Base-by-base conservation (phyloP, 768 basidiomycete species). In the Paxillus involutus region DNA sequence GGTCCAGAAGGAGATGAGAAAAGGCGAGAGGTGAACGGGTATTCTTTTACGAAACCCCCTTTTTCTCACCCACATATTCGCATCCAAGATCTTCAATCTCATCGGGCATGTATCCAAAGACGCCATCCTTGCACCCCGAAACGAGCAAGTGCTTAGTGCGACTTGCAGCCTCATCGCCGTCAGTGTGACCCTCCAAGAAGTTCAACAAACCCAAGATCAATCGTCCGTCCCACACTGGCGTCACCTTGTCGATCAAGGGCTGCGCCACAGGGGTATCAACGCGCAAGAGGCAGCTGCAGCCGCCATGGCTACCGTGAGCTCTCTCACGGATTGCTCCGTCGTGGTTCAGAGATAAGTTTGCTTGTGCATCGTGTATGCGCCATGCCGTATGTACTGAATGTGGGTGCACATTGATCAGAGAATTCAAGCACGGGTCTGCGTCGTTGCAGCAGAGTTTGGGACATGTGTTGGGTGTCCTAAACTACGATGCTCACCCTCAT, bases 211-310 rank as follows among this genome's bases (percentile, higher is more conserved):
- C 13, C 64, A 73, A 47, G 58, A 73, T 21, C 62, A 64, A 40
- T 74, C 80, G 12, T 71, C 75, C 37, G 76, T 80, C 14, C 80
- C 83, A 4, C 70, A 77, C 54, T 95, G 92, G 92, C 74, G 76
- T 50, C 74, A 78, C 40, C 72, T 96, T 40, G 70, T 94, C 37
- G 86, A 94, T 62, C 73, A 79, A 51, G 83, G 86, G 16, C 73
- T 95, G 54, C 89, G 86, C 69, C 85, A 91, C 65, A 77, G 84
- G 55, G 80, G 73, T 43, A 61, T 66, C 2, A 63, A 70, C 14
- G 89, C 89, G 3, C 95, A 95, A 70, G 84, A 89, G 60, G 84
- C 86, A 8, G 91, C 88, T 33, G 88, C 92, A 12, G 69, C 66
- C 24, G 87, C 89, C 6, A 79, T 92, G 75, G 79, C 80, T 3